Percentiles rank a stretch among this genome's conserved stretches.
phyloP scores from a whole-genome alignment of 2,329 filamentous ascomycete genomes.

The Stylonectria norvegica region DNA sequence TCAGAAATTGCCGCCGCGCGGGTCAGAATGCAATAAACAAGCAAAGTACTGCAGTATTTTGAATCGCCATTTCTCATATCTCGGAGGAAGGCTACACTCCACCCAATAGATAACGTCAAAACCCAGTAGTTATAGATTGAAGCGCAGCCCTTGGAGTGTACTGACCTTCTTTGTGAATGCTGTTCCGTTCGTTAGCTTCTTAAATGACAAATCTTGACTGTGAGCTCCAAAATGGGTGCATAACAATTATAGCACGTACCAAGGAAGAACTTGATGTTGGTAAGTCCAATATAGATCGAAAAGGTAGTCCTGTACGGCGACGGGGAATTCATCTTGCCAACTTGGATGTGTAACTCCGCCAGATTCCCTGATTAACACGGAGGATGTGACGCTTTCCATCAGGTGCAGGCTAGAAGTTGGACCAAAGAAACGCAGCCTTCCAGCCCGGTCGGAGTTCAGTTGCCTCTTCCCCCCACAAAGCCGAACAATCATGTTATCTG shows the following conservation, averaged over 20 bases:
- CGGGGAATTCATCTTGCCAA: neutral
- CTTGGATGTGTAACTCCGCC: neutral
- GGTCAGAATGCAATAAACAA: neutral
- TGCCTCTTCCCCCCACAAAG: neutral
- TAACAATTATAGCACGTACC: neutral
- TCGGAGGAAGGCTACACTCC: neutral
- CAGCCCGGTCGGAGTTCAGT: neutral
- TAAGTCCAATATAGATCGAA: neutral
- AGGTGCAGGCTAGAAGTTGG: neutral
- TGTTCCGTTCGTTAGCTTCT: too few relatives aligned
- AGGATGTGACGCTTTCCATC: neutral
- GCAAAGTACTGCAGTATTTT: neutral
- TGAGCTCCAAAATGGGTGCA: too few relatives aligned
- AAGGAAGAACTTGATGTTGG: neutral
- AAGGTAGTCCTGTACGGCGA: neutral
- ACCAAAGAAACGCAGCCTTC: neutral
- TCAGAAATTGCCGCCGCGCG: neutral
- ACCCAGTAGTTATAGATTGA: too few relatives aligned
- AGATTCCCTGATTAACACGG: neutral
- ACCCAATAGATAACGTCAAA: too few relatives aligned
- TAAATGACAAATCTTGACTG: neutral
- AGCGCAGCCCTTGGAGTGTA: neutral
- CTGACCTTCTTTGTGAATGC: neutral
- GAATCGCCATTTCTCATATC: neutral
- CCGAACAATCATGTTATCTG: neutral